Evolutionary conservation across 345 rosid genomes (phyloP).

Genomic region (Atalantia buxifolia): DNA sequence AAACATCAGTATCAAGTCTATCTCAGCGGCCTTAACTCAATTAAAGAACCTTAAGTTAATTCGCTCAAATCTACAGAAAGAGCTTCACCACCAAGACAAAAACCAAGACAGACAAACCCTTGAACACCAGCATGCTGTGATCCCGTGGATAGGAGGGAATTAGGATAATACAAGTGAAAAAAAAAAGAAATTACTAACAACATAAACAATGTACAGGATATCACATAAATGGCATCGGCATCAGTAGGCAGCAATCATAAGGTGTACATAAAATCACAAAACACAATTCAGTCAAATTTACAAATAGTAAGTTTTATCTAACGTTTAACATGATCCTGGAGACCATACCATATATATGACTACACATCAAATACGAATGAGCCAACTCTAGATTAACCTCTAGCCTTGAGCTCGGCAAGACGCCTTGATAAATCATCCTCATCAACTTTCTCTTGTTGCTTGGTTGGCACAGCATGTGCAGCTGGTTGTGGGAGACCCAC

Average conservation of each 20-base stretch:
- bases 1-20: background rate
- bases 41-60: background rate
- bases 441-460: slow-evolving; percentile 81
- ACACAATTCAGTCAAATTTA: slow-evolving; percentile 17
- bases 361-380: slow-evolving; percentile 4
- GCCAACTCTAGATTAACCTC: slow-evolving; percentile 42
- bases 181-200: background rate
- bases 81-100: background rate
- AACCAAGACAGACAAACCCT: background rate
- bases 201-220: background rate
- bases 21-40: background rate
- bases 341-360: slow-evolving; percentile 1
- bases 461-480: slow-evolving; percentile 82
- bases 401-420: slow-evolving; percentile 93
- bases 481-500: slow-evolving; percentile 97
- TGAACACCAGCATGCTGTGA: background rate
- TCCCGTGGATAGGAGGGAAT: background rate
- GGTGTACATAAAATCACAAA: background rate
- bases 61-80: background rate
- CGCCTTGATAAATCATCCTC: slow-evolving; percentile 95
- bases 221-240: slow-evolving; percentile 10
- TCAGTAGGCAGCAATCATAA: background rate
- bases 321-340: background rate
- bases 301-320: slow-evolving; percentile 13
- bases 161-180: no score